Base-by-base conservation (phyloP, 345 rosid species). In the Mangifera indica region DNA sequence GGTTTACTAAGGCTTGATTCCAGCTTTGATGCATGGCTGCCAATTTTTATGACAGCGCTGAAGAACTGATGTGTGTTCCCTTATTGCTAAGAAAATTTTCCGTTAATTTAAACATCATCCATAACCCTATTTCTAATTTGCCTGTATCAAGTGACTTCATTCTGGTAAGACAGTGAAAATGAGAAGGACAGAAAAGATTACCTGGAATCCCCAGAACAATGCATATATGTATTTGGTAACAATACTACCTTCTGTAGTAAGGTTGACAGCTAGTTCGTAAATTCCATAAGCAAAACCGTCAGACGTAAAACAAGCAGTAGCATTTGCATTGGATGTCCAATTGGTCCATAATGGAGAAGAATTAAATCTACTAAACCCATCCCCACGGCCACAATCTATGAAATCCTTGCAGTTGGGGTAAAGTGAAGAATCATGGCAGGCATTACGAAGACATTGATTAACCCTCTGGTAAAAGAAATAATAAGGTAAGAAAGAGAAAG, bases 161-260 rank as follows among this genome's bases (percentile, higher is more conserved):
- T 22, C 26, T 14, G 22, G 32, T 29, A 29, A 29, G 3, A 29
- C 32, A 45, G 54, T 44, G 18, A 64, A 45, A 68, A 56, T 4
- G n/a, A 69, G 18, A 51, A 64, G 32, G 44, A n/a, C n/a, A 15
- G 2, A 66, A 25, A 26, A 42, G 7, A 12, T 34, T 85, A 91
- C 98, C 97, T 92, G 98, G 69, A 94, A 92, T 48, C 98, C 98
- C 98, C 97, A 94, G 67, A 89, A 94, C 64, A 94, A 78, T 14
- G 97, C 87, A 82, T 84, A 94, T 59, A 80, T 65, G 37, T 89
- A 94, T 94, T 92, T 86, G 14, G 79, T 89, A 78, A 76, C 17
- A 21, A 86, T 26, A 37, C 76, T 85, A 34, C 21, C 0, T 37
- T 79, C 5, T 59, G 71, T 58, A 11, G 97, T 89, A 60, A 94